These are phyloP conservation scores for Pestalotiopsis sp. DNA, from an alignment of 2,329 filamentous ascomycete species.

Conservation along the genomic window DNA sequence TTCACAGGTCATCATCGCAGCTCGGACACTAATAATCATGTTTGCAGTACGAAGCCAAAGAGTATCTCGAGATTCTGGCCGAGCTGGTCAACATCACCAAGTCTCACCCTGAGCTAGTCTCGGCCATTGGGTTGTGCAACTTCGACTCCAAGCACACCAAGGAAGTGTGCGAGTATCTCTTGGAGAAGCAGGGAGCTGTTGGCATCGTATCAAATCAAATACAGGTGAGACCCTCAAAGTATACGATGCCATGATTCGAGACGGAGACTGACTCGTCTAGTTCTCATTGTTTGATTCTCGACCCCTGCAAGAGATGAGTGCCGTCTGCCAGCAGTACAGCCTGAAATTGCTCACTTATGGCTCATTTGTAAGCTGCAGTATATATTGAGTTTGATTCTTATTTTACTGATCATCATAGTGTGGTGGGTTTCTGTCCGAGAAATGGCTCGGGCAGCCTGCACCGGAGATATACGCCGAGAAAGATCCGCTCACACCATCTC, in stretches of 20 bases:
- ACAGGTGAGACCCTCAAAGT: slow-evolving; percentile 27
- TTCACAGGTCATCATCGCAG: background rate
- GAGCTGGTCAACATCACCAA: slow-evolving; percentile 32
- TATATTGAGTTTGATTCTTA: background rate
- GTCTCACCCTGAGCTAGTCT: slow-evolving; percentile 30
- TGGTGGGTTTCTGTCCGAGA: slow-evolving; percentile 37
- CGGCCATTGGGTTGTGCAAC: slow-evolving; percentile 37
- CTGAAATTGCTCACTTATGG: slow-evolving; percentile 37
- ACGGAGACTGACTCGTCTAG: slow-evolving; percentile 18
- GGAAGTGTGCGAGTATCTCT: slow-evolving; percentile 36
- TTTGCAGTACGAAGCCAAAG: slow-evolving; percentile 34
- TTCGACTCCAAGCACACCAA: slow-evolving; percentile 35
- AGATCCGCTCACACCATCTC: slow-evolving; percentile 35
- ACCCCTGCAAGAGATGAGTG: slow-evolving; percentile 31
- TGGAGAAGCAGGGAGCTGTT: slow-evolving; percentile 28
- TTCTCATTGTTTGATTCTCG: slow-evolving; percentile 37
- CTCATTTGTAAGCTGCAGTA: slow-evolving; percentile 30
- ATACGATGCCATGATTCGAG: background rate
- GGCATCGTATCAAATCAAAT: slow-evolving; percentile 37
- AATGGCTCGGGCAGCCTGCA: slow-evolving; percentile 33
- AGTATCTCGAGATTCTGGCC: slow-evolving; percentile 36
- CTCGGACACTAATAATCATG: background rate
- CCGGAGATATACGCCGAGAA: slow-evolving; percentile 35
- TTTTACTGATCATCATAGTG: slow-evolving; percentile 22
- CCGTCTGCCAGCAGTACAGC: slow-evolving; percentile 30